phyloP scores from a whole-genome alignment of 768 basidiomycete genomes.

The Russula vinacea region DNA sequence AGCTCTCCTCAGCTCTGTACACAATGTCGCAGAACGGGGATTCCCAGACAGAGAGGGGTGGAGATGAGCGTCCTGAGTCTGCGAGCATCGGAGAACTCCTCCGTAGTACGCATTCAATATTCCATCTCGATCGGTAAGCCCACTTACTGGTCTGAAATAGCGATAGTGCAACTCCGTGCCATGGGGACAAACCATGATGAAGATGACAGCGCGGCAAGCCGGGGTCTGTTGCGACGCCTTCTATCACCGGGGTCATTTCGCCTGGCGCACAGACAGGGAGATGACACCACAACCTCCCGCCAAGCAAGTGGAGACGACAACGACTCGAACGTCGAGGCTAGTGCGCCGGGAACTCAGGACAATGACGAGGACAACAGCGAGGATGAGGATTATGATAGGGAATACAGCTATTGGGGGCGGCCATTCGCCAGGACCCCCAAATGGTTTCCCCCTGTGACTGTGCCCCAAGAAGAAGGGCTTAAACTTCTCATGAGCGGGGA shows the following conservation, averaged over 20 bases:
- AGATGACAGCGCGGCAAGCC: not conserved
- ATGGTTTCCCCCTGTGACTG: constrained; percentile 45
- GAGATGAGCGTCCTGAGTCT: not conserved
- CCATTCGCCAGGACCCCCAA: constrained; percentile 32
- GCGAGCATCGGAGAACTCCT: constrained; percentile 15
- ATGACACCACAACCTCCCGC: not conserved
- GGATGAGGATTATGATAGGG: constrained; percentile 22
- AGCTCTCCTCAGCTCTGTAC: not conserved
- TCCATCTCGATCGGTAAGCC: not conserved
- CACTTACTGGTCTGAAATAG: constrained; percentile 6
- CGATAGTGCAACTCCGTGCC: constrained; percentile 7
- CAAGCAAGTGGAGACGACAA: not conserved
- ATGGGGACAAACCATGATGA: not conserved
- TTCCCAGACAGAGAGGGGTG: constrained; percentile 1
- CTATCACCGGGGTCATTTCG: constrained; percentile 16
- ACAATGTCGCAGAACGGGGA: constrained; percentile 12
- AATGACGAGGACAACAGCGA: constrained; percentile 41
- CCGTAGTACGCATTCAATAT: constrained; percentile 14
- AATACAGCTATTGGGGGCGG: constrained; percentile 28
- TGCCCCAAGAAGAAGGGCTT: constrained; percentile 62
- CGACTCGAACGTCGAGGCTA: not conserved
- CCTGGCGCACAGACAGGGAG: constrained; percentile 6
- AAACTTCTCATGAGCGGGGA: constrained; percentile 71
- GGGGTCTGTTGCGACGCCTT: constrained; percentile 6
- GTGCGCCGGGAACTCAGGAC: constrained; percentile 33